Conservation (phyloP, 495 filamentous ascomycete genomes). For the Neurospora sp. region DNA sequence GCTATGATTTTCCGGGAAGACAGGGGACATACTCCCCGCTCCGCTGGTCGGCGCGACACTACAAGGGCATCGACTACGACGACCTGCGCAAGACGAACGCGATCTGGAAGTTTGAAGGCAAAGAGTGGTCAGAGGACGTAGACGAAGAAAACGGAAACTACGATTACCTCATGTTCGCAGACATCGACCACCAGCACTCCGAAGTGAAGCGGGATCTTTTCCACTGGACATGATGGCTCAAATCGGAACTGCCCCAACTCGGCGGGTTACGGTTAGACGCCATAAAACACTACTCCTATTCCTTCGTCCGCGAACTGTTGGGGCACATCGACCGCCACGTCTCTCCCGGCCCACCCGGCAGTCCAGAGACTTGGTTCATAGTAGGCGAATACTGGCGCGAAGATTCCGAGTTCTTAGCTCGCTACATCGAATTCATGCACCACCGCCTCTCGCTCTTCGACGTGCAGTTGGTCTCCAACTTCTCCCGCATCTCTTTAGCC, state of each 20-base stretch:
- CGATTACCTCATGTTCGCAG: slow-evolving; percentile 57
- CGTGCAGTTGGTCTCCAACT: slow-evolving; percentile 55
- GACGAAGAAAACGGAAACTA: slow-evolving; percentile 62
- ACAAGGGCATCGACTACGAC: slow-evolving; percentile 63
- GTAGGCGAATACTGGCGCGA: slow-evolving; percentile 70
- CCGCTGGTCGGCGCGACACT: slow-evolving; percentile 61
- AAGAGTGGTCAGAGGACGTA: slow-evolving; percentile 51
- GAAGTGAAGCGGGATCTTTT: slow-evolving; percentile 56
- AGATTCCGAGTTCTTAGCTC: slow-evolving; percentile 40
- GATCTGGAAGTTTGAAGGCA: slow-evolving; percentile 58
- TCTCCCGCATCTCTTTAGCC: slow-evolving; percentile 43
- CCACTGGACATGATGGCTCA: slow-evolving; percentile 59
- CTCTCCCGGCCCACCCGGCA: slow-evolving; percentile 16
- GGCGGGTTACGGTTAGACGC: slow-evolving; percentile 66
- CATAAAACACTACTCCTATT: slow-evolving; percentile 60
- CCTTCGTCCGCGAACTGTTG: slow-evolving; percentile 47
- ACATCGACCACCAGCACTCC: slow-evolving; percentile 58
- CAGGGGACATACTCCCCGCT: slow-evolving; percentile 46
- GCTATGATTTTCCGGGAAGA: slow-evolving; percentile 56
- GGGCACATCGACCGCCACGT: slow-evolving; percentile 33
- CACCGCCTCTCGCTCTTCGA: slow-evolving; percentile 56
- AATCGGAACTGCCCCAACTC: slow-evolving; percentile 40
- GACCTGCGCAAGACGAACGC: slow-evolving; percentile 42
- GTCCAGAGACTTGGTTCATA: slow-evolving; percentile 38
- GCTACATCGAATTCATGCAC: slow-evolving; percentile 50